Base-by-base conservation (phyloP, 257 asterid genomes). In the Plantago ovata region DNA sequence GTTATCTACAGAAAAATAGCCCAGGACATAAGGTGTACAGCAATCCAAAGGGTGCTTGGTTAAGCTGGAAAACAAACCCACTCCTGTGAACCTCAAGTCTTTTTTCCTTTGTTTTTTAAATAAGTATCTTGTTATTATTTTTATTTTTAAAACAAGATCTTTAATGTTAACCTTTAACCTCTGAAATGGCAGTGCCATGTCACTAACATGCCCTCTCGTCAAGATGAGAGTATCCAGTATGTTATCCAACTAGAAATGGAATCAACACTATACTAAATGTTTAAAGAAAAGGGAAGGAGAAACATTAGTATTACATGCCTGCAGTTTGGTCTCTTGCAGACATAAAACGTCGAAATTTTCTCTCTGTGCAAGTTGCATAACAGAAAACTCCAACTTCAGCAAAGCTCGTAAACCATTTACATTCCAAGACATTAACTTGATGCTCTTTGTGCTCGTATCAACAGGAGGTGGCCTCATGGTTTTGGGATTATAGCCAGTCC, bases 331-430 rank as follows among this genome's bases (percentile, higher is more conserved):
- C 76, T 93, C 98, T 77, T 93, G 98, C 79, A 93, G 75, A 77
- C 98, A 93, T 63, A 93, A 57, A 13, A 89, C 86, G 69, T 93
- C 98, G 62, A 88, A 86, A 56, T 76, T 66, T 69, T 89, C 97
- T 79, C 86, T 84, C 67, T 77, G 79, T 22, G 94, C 94, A 73
- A 93, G 96, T 72, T 82, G 78, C 69, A 80, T 61, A 32, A 81
- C 77, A 50, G 89, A 76, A 77, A 83, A 77, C 70, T 81, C 80
- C 69, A 68, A 65, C 78, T 88, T 93, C 70, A 93, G 64, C 51
- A 89, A 72, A 55, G 97, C 95, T 72, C 98, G 84, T 67, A 93
- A 70, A 15, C 98, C 98, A 66, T 93, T 93, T 61, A 89, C 98
- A 65, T 93, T 93, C 98, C 98, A 93, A 40, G 98, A 88, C 78